phyloP scores from a whole-genome alignment of 148 eudicot genomes.

The Agrostemma githago region DNA sequence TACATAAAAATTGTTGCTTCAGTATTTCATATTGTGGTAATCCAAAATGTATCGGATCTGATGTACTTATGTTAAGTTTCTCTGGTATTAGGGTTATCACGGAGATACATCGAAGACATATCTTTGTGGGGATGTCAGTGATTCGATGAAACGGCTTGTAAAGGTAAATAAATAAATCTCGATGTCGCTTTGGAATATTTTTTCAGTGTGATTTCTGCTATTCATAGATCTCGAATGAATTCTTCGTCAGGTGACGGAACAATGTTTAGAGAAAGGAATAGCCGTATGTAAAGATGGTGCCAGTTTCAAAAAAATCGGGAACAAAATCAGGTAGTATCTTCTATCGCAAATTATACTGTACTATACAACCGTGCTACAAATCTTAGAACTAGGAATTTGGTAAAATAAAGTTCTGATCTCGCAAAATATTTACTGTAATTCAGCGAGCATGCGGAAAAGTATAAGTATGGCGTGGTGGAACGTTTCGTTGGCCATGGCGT shows the following conservation, averaged over 20 bases:
- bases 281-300: slow-evolving; percentile 85
- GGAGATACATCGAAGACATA: slow-evolving; percentile 95
- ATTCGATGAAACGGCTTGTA: slow-evolving; percentile 58
- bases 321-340: slow-evolving; percentile 60
- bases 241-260: slow-evolving; percentile 67
- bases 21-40: too few relatives aligned
- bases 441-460: slow-evolving; percentile 90
- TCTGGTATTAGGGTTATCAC: slow-evolving; percentile 74
- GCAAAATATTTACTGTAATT: neutral
- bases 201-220: neutral
- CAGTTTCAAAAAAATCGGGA: slow-evolving; percentile 72
- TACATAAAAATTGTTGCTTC: too few relatives aligned
- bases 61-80: slow-evolving; percentile 7
- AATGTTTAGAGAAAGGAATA: slow-evolving; percentile 77
- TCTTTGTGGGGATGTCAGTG: slow-evolving; percentile 68
- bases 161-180: slow-evolving; percentile 42
- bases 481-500: slow-evolving; percentile 98
- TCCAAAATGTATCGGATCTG: neutral
- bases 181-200: neutral
- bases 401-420: too few relatives aligned
- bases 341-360: too few relatives aligned
- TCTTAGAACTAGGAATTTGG: too few relatives aligned
- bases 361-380: too few relatives aligned
- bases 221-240: neutral
- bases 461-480: slow-evolving; percentile 73